These are phyloP conservation scores for Boeremia exigua DNA, from an alignment of 2,329 filamentous ascomycete species.

Conservation along the genomic window DNA sequence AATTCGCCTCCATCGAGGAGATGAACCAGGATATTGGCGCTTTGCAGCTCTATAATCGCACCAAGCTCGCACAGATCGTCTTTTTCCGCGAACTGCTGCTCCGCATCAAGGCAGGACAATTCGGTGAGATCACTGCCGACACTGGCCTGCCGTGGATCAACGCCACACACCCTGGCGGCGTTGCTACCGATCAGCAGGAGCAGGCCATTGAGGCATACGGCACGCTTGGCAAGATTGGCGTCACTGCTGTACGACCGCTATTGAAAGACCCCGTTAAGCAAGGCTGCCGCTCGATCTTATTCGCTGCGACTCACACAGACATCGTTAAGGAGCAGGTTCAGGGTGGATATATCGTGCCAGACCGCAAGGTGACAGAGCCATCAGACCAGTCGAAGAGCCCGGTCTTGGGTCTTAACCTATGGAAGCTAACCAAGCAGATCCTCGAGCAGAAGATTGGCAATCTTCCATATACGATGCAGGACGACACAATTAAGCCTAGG, in stretches of 20 bases:
- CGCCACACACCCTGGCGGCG: slow-evolving; percentile 58
- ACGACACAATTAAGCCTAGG: slow-evolving; percentile 4
- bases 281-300: slow-evolving; percentile 57
- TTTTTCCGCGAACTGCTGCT: slow-evolving; percentile 53
- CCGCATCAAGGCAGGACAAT: slow-evolving; percentile 42
- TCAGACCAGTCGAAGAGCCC: slow-evolving; percentile 53
- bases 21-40: slow-evolving; percentile 59
- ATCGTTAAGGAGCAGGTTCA: slow-evolving; percentile 54
- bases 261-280: slow-evolving; percentile 58
- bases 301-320: slow-evolving; percentile 55
- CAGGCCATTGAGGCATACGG: slow-evolving; percentile 60
- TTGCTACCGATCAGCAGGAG: slow-evolving; percentile 55
- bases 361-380: slow-evolving; percentile 54
- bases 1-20: slow-evolving; percentile 55
- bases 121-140: slow-evolving; percentile 38
- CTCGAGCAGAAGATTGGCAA: slow-evolving; percentile 51
- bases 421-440: slow-evolving; percentile 54
- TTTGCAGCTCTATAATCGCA: slow-evolving; percentile 56
- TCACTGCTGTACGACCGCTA: slow-evolving; percentile 53
- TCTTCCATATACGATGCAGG: slow-evolving; percentile 38
- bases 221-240: slow-evolving; percentile 53
- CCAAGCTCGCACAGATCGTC: slow-evolving; percentile 58
- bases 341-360: slow-evolving; percentile 57
- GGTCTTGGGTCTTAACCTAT: slow-evolving; percentile 52
- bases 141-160: slow-evolving; percentile 55